Percentiles rank a stretch among this genome's conserved stretches.
phyloP scores from a whole-genome alignment of 106 monocot species.

The Dendrobium officinale region DNA sequence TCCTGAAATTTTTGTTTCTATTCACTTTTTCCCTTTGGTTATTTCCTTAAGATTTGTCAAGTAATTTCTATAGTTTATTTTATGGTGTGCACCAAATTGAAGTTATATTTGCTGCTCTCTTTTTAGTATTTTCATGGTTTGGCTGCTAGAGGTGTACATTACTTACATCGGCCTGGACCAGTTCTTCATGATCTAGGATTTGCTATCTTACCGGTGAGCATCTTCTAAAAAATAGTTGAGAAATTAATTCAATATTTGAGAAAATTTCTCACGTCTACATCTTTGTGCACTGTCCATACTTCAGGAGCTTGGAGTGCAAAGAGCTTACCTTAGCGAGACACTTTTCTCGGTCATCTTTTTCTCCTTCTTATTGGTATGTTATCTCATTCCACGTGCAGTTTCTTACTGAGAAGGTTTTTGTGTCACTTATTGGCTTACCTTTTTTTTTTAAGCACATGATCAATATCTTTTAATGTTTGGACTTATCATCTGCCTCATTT shows the following conservation, averaged over 20 bases:
- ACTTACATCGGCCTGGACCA: conserved; percentile 70
- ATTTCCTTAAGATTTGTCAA: neutral
- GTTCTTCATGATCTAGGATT: conserved; percentile 71
- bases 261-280: neutral
- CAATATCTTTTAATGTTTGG: neutral
- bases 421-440: neutral
- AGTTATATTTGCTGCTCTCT: neutral
- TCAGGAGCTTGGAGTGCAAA: conserved; percentile 37
- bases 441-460: neutral
- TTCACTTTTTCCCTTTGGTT: neutral
- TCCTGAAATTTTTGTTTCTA: neutral
- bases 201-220: conserved; percentile 50
- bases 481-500: too few species aligned
- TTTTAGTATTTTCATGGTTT: conserved; percentile 71
- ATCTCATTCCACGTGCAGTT: neutral
- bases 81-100: neutral
- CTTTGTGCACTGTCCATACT: neutral
- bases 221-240: neutral
- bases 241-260: neutral
- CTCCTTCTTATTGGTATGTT: conserved; percentile 41
- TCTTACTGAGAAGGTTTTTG: neutral
- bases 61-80: neutral
- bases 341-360: conserved; percentile 41
- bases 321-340: conserved; percentile 41
- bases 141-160: conserved; percentile 73